These are phyloP conservation scores for Yarrowia porcina DNA, from an alignment of 805 yeast genomes.

Conservation along the genomic window DNA sequence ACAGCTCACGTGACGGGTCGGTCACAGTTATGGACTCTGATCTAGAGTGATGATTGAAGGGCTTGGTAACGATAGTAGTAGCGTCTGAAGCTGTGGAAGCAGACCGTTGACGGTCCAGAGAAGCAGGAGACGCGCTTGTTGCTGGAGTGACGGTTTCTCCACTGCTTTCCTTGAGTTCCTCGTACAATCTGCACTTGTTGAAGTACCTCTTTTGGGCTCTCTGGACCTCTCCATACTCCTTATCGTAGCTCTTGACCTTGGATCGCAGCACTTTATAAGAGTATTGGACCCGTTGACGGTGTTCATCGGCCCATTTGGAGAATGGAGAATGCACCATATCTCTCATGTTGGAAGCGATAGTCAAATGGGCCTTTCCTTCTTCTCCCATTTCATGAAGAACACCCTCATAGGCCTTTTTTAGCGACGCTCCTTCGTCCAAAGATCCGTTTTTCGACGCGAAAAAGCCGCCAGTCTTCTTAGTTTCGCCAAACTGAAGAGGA, in stretches of 20 bases:
- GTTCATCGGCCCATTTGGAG: constrained; percentile 69
- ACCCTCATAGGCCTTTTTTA: constrained; percentile 61
- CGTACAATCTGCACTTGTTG: constrained; percentile 71
- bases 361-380: constrained; percentile 58
- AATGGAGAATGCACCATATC: constrained; percentile 66
- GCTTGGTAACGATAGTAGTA: background rate
- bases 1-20: constrained; percentile 23
- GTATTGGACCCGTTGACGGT: constrained; percentile 60
- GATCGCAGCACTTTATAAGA: constrained; percentile 53
- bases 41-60: background rate
- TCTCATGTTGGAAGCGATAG: constrained; percentile 60
- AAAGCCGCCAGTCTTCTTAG: constrained; percentile 43
- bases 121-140: background rate
- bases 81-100: constrained; percentile 16
- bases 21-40: background rate
- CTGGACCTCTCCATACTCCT: constrained; percentile 49
- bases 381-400: constrained; percentile 51
- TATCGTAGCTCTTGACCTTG: constrained; percentile 53
- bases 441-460: constrained; percentile 18
- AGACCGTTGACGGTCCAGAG: constrained; percentile 1
- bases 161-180: constrained; percentile 42
- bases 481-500: constrained; percentile 41
- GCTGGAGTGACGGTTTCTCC: constrained; percentile 6
- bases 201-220: constrained; percentile 64
- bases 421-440: constrained; percentile 63